Evolutionary conservation across 1,284 basidiomycete genomes (phyloP).

Genomic region (Ganoderma multipileum): DNA sequence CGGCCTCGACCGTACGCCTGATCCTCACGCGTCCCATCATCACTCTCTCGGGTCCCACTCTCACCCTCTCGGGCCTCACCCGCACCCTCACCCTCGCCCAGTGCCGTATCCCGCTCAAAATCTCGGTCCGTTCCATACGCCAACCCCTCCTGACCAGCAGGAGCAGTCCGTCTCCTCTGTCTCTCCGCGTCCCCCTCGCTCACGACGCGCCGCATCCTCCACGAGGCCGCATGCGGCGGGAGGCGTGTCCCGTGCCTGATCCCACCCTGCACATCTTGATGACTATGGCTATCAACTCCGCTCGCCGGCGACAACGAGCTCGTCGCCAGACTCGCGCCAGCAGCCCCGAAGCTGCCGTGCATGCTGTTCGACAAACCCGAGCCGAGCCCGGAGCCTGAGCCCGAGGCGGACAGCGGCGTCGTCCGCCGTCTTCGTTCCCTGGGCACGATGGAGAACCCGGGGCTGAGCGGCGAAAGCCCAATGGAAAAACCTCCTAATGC

Average conservation of each 20-base stretch:
- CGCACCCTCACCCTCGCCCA: neutral
- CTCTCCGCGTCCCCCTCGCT: conserved; percentile 33
- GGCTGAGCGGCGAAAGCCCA: conserved; percentile 74
- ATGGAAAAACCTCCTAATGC: conserved; percentile 66
- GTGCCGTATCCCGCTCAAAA: conserved; percentile 10
- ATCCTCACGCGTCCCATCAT: neutral
- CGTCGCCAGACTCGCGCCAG: conserved; percentile 29
- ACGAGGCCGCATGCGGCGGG: conserved; percentile 13
- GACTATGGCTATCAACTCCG: conserved; percentile 45
- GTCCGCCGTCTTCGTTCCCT: conserved; percentile 51
- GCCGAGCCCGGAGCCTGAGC: neutral
- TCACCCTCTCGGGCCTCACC: neutral
- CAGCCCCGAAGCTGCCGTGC: conserved; percentile 38
- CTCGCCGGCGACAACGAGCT: conserved; percentile 34
- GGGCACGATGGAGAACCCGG: conserved; percentile 72
- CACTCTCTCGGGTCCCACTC: neutral
- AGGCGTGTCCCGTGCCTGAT: conserved; percentile 26
- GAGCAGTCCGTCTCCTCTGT: conserved; percentile 8
- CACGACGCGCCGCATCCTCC: conserved; percentile 31
- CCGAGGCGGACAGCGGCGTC: conserved; percentile 5
- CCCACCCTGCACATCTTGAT: conserved; percentile 37
- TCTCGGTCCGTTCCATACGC: conserved; percentile 20
- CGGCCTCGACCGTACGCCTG: conserved; percentile 1
- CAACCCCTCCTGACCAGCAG: conserved; percentile 14
- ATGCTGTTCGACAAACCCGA: neutral